phyloP scores from a whole-genome alignment of 495 filamentous ascomycete genomes.

The Penicillium paxilli region DNA sequence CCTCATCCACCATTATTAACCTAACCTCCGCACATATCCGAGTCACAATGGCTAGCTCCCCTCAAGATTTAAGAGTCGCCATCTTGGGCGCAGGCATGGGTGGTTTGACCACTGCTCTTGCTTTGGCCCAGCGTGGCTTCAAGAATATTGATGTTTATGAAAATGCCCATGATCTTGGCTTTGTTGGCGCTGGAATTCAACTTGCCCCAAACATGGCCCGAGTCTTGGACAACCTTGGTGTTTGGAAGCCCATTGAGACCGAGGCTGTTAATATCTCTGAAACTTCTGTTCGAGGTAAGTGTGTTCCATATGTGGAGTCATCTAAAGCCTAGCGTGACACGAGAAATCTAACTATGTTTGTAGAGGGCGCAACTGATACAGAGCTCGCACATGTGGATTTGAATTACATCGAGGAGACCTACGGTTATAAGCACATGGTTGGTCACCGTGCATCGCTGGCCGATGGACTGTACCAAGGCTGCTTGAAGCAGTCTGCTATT shows the following conservation, averaged over 20 bases:
- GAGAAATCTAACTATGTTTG: background rate
- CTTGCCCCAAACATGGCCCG: constrained; percentile 79
- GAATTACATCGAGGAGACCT: constrained; percentile 63
- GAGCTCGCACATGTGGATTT: constrained; percentile 72
- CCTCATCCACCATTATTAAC: background rate
- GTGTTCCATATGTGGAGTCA: background rate
- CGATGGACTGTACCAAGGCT: constrained; percentile 64
- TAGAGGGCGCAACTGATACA: constrained; percentile 65
- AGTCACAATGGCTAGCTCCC: constrained; percentile 29
- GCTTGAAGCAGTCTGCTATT: constrained; percentile 61
- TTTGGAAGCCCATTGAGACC: constrained; percentile 65
- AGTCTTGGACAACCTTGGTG: constrained; percentile 67
- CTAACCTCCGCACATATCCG: constrained; percentile 12
- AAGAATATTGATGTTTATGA: constrained; percentile 73
- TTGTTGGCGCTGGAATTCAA: constrained; percentile 82
- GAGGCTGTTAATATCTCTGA: constrained; percentile 59
- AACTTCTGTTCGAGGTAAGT: constrained; percentile 53
- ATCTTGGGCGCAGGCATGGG: constrained; percentile 67
- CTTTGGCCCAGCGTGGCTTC: constrained; percentile 72
- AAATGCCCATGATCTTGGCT: constrained; percentile 70
- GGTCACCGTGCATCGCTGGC: constrained; percentile 77
- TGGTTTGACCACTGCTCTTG: constrained; percentile 68
- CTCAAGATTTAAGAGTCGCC: constrained; percentile 44
- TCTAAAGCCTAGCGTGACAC: background rate
- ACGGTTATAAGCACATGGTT: constrained; percentile 75